phyloP scores from a whole-genome alignment of 257 asterid genomes.

The Nemophila menziesii region DNA sequence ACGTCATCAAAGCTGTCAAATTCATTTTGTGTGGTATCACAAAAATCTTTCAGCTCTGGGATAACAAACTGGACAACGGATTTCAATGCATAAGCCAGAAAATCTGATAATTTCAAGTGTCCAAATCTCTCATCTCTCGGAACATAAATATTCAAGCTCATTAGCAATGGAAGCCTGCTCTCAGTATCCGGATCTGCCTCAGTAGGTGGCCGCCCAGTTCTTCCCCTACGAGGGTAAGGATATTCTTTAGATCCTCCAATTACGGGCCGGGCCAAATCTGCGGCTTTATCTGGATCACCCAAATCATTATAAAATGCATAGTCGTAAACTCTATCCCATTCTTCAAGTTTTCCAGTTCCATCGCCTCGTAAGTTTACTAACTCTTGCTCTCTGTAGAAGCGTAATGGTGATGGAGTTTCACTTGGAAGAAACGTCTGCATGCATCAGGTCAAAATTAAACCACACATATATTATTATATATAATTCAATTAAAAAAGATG shows the following conservation, averaged over 20 bases:
- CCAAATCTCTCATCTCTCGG: conserved; percentile 32
- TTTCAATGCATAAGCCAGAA: conserved; percentile 16
- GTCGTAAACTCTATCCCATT: conserved; percentile 37
- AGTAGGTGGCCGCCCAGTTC: conserved; percentile 54
- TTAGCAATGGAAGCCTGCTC: conserved; percentile 16
- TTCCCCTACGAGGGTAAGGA: conserved; percentile 59
- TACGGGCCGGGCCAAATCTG: conserved; percentile 13
- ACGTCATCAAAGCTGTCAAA: conserved; percentile 18
- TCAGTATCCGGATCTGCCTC: conserved; percentile 21
- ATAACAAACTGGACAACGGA: conserved; percentile 14
- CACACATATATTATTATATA: no score
- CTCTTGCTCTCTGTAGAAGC: conserved; percentile 21
- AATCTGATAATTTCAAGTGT: conserved; percentile 22
- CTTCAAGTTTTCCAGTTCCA: conserved; percentile 23
- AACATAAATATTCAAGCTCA: conserved; percentile 20
- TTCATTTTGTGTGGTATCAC: conserved; percentile 16
- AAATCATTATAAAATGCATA: conserved; percentile 31
- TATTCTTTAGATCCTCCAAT: conserved; percentile 25
- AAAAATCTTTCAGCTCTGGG: conserved; percentile 13
- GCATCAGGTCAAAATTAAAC: not conserved
- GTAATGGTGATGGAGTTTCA: conserved; percentile 24
- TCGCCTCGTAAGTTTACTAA: conserved; percentile 23
- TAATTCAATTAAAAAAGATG: no score
- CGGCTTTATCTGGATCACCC: conserved; percentile 26
- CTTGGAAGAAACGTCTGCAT: conserved; percentile 25